phyloP scores from a whole-genome alignment of 2,329 filamentous ascomycete species.

The Stemphylium vesicarium region DNA sequence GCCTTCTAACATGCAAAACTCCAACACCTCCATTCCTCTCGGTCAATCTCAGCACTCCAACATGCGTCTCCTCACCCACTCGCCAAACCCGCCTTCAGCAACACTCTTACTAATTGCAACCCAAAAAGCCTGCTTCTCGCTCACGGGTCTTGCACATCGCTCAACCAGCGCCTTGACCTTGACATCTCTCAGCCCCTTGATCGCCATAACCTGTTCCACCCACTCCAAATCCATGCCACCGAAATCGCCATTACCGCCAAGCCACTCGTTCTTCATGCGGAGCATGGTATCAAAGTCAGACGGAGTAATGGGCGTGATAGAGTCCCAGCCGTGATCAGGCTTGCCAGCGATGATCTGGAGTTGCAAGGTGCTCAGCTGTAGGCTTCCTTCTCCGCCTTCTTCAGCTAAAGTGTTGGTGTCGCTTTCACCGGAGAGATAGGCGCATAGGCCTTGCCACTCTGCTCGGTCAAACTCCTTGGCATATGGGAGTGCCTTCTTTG shows the following conservation, averaged over 20 bases:
- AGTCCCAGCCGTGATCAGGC: constrained; percentile 58
- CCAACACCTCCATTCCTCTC: background rate
- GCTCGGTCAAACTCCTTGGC: constrained; percentile 62
- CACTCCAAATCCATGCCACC: constrained; percentile 57
- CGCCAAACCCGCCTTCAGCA: constrained; percentile 59
- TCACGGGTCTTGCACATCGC: constrained; percentile 60
- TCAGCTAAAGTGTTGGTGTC: background rate
- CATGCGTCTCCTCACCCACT: constrained; percentile 57
- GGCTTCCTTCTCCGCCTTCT: background rate
- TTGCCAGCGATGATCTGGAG: constrained; percentile 64
- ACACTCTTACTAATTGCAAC: constrained; percentile 67
- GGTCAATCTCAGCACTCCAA: constrained; percentile 3
- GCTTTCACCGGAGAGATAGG: constrained; percentile 36
- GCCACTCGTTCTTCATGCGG: constrained; percentile 36
- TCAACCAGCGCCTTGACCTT: constrained; percentile 62
- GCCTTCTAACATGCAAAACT: too few species aligned
- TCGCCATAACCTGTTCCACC: constrained; percentile 61
- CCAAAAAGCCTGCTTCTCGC: constrained; percentile 63
- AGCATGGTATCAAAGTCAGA: constrained; percentile 34
- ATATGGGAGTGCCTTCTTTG: constrained; percentile 62
- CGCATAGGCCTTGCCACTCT: constrained; percentile 63
- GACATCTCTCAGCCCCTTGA: constrained; percentile 59
- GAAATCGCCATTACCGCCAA: constrained; percentile 17
- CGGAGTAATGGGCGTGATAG: constrained; percentile 41
- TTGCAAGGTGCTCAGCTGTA: constrained; percentile 34